A percentile compares a stretch with the other conserved stretches of the same genome.
Conservation (phyloP, 495 filamentous ascomycete genomes). For the Penicillium taxi region DNA sequence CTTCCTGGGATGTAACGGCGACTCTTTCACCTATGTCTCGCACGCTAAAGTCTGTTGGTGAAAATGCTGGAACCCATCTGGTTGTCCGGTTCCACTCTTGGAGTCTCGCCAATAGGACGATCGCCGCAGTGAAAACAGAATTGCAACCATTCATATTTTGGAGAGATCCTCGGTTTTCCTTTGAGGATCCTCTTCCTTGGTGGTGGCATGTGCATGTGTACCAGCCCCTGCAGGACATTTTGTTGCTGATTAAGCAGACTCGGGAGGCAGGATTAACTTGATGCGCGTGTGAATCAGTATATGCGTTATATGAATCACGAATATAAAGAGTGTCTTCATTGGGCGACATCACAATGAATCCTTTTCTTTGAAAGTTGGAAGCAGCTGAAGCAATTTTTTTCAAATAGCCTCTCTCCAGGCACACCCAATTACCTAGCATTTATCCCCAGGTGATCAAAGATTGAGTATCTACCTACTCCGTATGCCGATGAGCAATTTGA, state of each 20-base stretch:
- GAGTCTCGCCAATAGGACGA: slow-evolving; percentile 3
- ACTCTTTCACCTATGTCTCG: slow-evolving; percentile 9
- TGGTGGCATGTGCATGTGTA: slow-evolving; percentile 42
- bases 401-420: too few species aligned
- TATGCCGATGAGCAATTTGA: too few species aligned
- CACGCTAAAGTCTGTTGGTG: neutral
- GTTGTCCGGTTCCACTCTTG: slow-evolving; percentile 7
- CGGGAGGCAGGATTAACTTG: slow-evolving; percentile 9
- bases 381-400: too few species aligned
- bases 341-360: too few species aligned
- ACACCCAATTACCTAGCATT: too few species aligned
- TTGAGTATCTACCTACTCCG: too few species aligned
- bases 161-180: slow-evolving; percentile 27
- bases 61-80: neutral
- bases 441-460: too few species aligned
- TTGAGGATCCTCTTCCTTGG: slow-evolving; percentile 36
- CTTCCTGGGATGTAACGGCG: slow-evolving; percentile 5
- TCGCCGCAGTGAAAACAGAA: slow-evolving; percentile 7
- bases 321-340: too few species aligned
- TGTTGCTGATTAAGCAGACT: slow-evolving; percentile 19
- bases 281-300: neutral
- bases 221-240: slow-evolving; percentile 27
- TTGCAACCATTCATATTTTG: slow-evolving; percentile 23
- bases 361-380: too few species aligned
- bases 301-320: slow-evolving; percentile 3